These are phyloP conservation scores for Naumovozyma castellii DNA, from an alignment of 805 yeast genomes.

Conservation along the genomic window DNA sequence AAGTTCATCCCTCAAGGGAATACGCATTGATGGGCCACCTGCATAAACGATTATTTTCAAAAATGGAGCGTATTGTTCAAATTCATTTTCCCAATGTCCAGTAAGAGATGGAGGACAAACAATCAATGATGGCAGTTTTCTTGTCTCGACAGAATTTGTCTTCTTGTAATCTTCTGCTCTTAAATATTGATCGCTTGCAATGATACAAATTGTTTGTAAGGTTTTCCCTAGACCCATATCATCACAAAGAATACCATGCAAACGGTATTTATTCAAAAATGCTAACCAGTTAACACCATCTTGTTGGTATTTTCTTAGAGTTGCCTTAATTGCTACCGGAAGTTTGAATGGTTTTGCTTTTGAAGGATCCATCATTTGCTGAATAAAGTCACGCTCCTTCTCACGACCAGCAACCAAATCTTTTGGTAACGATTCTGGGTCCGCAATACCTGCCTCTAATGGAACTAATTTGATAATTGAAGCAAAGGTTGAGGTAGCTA, in stretches of 20 bases:
- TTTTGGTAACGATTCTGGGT: constrained; percentile 83
- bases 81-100: constrained; percentile 98
- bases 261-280: constrained; percentile 83
- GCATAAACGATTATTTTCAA: constrained; percentile 78
- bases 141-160: constrained; percentile 53
- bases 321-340: constrained; percentile 88
- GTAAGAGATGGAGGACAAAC: constrained; percentile 96
- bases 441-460: constrained; percentile 92
- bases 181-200: constrained; percentile 88
- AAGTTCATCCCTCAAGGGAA: constrained; percentile 44
- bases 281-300: constrained; percentile 99
- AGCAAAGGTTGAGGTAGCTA: constrained; percentile 95
- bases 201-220: constrained; percentile 91
- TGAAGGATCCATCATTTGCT: constrained; percentile 95
- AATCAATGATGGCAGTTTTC: constrained; percentile 74
- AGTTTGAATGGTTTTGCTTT: constrained; percentile 79
- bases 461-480: constrained; percentile 92
- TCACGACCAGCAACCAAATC: constrained; percentile 83
- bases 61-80: constrained; percentile 81
- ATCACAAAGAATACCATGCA: constrained; percentile 96
- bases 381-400: constrained; percentile 85
- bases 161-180: constrained; percentile 58
- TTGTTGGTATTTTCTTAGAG: constrained; percentile 89
- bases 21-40: constrained; percentile 77
- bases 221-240: constrained; percentile 99